Base-by-base conservation (phyloP, 805 yeast genomes). In the Yarrowia bubula region DNA sequence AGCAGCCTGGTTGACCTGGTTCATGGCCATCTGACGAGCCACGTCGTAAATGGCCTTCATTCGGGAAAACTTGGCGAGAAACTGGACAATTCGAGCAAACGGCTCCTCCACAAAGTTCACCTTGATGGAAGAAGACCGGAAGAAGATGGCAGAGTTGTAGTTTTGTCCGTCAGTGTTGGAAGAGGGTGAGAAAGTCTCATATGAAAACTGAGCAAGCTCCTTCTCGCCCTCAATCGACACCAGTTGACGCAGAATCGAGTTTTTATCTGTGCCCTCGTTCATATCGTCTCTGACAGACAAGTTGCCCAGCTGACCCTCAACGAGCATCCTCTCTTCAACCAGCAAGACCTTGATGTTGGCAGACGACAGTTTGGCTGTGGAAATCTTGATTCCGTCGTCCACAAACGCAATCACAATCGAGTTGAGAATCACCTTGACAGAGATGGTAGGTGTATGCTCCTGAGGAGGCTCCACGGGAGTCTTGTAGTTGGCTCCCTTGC, bases 31-130 rank as follows among this genome's bases (percentile, higher is more conserved):
- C 71, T 88, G 90, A 66, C 98, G 83, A 0, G 98, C 96, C 18
- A 83, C 79, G 71, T 95, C 99, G 74, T 89, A 96, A n/a, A 92
- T 80, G 4, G 83, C 84, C 75, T 95, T 95, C 96, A 93, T 90
- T 69, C 83, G 83, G 66, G 85, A 87, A 71, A 96, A 89, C 69
- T 88, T 88, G 68, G 84, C 84, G 70, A 91, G 77, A 70, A 85
- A 93, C 10, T 82, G 79, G 35, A 88, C 71, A 10, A 96, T 82
- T 68, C 86, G 83, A 38, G 86, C 81, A 66, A 92, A 81, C 0
- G 98, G 88, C 66, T 86, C 88, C 70, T 93, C 97, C 17, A 91
- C 86, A 72, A 92, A 89, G 73, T 86, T 89, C 5, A 95, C 75
- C 66, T 83, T 84, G 69, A 90, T 78, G 0, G 97, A 85, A 0